Evolutionary conservation across 768 basidiomycete genomes (phyloP).

Genomic region (Paxillus ammoniavirescens): DNA sequence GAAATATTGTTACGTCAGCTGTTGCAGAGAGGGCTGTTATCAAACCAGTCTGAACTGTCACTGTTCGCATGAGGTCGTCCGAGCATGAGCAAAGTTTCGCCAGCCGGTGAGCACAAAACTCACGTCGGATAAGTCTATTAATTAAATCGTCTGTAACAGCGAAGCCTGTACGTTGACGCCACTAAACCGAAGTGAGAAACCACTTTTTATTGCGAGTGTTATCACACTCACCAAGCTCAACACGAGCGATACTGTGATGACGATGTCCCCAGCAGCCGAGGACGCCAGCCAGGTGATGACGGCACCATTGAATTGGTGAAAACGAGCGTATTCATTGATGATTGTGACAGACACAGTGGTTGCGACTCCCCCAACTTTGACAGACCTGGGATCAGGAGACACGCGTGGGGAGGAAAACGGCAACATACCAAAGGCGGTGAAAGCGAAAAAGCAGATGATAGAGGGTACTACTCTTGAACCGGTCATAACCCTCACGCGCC

Average conservation of each 20-base stretch:
- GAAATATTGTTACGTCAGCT: constrained; percentile 14
- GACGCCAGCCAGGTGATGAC: constrained; percentile 41
- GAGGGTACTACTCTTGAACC: constrained; percentile 23
- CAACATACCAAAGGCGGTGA: background rate
- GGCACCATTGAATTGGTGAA: constrained; percentile 35
- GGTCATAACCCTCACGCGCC: constrained; percentile 35
- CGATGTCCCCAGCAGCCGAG: constrained; percentile 37
- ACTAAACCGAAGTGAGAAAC: constrained; percentile 16
- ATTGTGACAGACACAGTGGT: constrained; percentile 34
- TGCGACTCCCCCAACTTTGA: constrained; percentile 31
- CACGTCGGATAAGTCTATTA: constrained; percentile 39
- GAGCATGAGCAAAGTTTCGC: background rate
- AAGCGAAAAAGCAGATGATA: constrained; percentile 12
- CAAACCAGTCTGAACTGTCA: constrained; percentile 23
- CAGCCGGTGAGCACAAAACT: background rate
- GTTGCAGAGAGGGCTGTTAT: constrained; percentile 18
- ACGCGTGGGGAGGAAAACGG: background rate
- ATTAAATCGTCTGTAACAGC: constrained; percentile 37
- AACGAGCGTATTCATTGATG: constrained; percentile 31
- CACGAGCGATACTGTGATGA: constrained; percentile 41
- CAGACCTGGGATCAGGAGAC: background rate
- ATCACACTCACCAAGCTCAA: constrained; percentile 36
- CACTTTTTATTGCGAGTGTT: too few species aligned
- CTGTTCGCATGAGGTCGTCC: constrained; percentile 1
- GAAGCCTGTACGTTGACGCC: constrained; percentile 41